Conservation (phyloP, 768 basidiomycete species). For the Lactarius pseudohatsudake region DNA sequence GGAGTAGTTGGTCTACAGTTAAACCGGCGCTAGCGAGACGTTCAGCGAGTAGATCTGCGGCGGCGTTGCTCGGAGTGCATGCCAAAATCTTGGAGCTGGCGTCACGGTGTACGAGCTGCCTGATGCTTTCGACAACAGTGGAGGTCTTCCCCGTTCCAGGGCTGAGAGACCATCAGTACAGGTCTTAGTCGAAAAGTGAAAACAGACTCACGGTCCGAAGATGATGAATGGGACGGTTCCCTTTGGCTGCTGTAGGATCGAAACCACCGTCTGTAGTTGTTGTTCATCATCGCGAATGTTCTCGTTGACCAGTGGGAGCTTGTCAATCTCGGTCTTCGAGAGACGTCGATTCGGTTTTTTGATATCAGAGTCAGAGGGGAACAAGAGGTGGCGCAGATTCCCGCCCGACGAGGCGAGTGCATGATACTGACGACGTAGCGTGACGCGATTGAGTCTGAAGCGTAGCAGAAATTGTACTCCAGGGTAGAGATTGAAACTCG, state of each 20-base stretch:
- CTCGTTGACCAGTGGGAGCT: slow-evolving; percentile 40
- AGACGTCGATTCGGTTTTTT: slow-evolving; percentile 22
- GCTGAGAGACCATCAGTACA: slow-evolving; percentile 29
- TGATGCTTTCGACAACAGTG: slow-evolving; percentile 40
- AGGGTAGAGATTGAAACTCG: slow-evolving; percentile 42
- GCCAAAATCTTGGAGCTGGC: slow-evolving; percentile 34
- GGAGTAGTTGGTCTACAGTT: slow-evolving; percentile 42
- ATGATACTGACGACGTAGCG: slow-evolving; percentile 58
- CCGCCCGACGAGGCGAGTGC: slow-evolving; percentile 48
- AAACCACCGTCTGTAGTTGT: slow-evolving; percentile 50
- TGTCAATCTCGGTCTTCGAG: slow-evolving; percentile 18
- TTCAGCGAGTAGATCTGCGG: slow-evolving; percentile 38
- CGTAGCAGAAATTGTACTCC: slow-evolving; percentile 49
- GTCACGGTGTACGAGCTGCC: slow-evolving; percentile 35
- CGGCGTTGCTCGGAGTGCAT: slow-evolving; percentile 42
- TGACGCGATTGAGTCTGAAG: slow-evolving; percentile 55
- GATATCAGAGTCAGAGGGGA: slow-evolving; percentile 43
- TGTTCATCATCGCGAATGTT: slow-evolving; percentile 47
- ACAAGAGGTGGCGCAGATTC: slow-evolving; percentile 48
- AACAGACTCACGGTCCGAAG: slow-evolving; percentile 55
- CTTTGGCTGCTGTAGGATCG: slow-evolving; percentile 44
- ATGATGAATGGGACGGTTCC: slow-evolving; percentile 57
- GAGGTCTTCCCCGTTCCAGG: slow-evolving; percentile 45
- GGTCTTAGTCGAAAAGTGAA: neutral
- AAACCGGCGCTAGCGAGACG: slow-evolving; percentile 31